Evolutionary conservation across 1,139 yeast genomes (phyloP).

Genomic region (Protomyces pachydermus): DNA sequence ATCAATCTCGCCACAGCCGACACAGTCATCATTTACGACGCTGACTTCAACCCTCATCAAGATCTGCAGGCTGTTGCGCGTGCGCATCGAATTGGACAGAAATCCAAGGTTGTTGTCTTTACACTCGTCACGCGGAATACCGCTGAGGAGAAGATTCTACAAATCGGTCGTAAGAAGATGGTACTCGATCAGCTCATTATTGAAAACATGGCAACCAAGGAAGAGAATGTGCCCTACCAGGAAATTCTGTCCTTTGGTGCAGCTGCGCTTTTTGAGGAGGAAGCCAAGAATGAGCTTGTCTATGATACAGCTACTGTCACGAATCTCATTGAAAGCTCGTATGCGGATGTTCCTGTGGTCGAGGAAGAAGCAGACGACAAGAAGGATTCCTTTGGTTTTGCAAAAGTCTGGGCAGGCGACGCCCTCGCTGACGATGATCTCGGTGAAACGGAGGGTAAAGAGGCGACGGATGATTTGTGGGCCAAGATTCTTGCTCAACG

Average conservation of each 20-base stretch:
- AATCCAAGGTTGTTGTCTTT: constrained; percentile 75
- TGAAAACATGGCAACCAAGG: constrained; percentile 32
- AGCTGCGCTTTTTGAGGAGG: constrained; percentile 31
- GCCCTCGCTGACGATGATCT: constrained; percentile 19
- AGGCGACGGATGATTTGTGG: constrained; percentile 29
- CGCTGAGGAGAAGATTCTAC: constrained; percentile 71
- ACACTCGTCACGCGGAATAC: constrained; percentile 76
- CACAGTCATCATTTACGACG: constrained; percentile 79
- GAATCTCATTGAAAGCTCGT: constrained; percentile 29
- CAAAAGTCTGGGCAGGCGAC: constrained; percentile 33
- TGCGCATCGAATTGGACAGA: constrained; percentile 87
- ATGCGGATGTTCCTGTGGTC: constrained; percentile 74
- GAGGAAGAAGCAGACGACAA: constrained; percentile 51
- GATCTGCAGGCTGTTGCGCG: constrained; percentile 89
- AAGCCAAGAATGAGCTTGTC: constrained; percentile 28
- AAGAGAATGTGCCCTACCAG: constrained; percentile 30
- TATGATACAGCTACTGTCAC: constrained; percentile 32
- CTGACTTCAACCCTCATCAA: constrained; percentile 92
- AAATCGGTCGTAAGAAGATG: constrained; percentile 73
- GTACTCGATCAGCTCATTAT: constrained; percentile 85
- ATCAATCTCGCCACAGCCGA: constrained; percentile 78
- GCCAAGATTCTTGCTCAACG: constrained; percentile 30
- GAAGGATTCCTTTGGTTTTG: constrained; percentile 37
- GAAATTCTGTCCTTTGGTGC: constrained; percentile 32
- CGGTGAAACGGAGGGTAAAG: constrained; percentile 26